Base-by-base conservation (phyloP, 345 rosid genomes). In the Toxicodendron radicans region DNA sequence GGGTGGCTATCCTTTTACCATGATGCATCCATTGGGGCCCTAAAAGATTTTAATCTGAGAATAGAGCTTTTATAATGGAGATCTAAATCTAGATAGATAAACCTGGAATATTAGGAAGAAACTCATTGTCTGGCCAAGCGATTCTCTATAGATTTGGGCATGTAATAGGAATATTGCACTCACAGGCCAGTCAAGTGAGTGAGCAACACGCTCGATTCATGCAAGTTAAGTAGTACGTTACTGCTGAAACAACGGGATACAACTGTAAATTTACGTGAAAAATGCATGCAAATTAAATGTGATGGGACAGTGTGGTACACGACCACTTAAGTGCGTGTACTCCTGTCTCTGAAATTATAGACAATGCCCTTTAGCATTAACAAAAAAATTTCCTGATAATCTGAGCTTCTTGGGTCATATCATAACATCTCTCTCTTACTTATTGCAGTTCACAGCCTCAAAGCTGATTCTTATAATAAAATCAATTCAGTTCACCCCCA, bases 211-310 rank as follows among this genome's bases (percentile, higher is more conserved):
- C 68, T 43, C 68, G 68, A 64, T 45, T 60, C 78, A 41, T 69
- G 74, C 79, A 54, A 53, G 24, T 63, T 68, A 51, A 61, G 18
- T 2, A 9, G 51, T 30, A 48, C 52, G 61, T 35, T 67, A 75
- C 60, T 9, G 33, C 8, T 11, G 11, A 60, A 35, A 38, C 71
- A 16, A 63, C 2, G 45, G 2, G 23, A n/a, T 20, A 33, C 58
- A 20, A 23, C 8, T 13, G 16, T 0, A 27, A 14, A 5, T 67
- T 73, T 73, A 73, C 78, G 74, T 79, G 49, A 17, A 69, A 79
- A 73, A 64, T 74, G 81, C 77, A 81, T 78, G 81, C 68, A 75
- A 58, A n/a, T 54, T 71, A 56, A 30, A 49, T 0, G 38, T 43
- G 48, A 33, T 8, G 61, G 33, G 45, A 63, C 66, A 58, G 66